These are phyloP conservation scores for Begonia loranthoides DNA, from an alignment of 306 rosid genomes.

Conservation along the genomic window DNA sequence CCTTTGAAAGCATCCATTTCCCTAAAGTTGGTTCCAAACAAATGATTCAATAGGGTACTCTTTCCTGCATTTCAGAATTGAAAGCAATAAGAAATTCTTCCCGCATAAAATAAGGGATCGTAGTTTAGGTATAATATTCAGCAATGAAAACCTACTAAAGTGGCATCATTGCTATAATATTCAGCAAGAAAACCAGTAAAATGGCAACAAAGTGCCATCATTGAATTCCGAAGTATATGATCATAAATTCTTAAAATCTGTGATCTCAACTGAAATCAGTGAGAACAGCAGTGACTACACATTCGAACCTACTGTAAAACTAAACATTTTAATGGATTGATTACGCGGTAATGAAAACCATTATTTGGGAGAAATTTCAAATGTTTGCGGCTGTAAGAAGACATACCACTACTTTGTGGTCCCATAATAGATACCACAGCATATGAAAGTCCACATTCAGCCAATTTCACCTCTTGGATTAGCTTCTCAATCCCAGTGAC, in stretches of 20 bases:
- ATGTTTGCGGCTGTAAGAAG: conserved; percentile 13
- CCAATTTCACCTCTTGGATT: conserved; percentile 68
- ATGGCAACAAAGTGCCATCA: not conserved
- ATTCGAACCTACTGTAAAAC: not conserved
- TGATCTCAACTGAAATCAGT: too few species aligned
- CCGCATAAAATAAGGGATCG: not conserved
- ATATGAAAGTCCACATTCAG: conserved; percentile 92
- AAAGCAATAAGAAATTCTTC: conserved; percentile 4
- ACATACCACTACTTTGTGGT: conserved; percentile 96
- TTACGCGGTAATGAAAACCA: not conserved
- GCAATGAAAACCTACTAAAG: not conserved
- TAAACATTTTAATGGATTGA: not conserved
- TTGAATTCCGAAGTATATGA: too few species aligned
- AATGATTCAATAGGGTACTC: conserved; percentile 75
- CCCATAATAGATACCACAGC: conserved; percentile 97
- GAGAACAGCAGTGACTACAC: too few species aligned
- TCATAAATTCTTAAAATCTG: too few species aligned
- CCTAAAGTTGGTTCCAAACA: conserved; percentile 71
- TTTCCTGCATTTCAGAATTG: conserved; percentile 49
- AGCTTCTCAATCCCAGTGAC: conserved; percentile 51
- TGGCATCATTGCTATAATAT: not conserved
- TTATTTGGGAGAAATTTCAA: not conserved
- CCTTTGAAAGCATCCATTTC: conserved; percentile 99
- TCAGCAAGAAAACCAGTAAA: not conserved
- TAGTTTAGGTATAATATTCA: too few species aligned